Evolutionary conservation across 2,329 filamentous ascomycete genomes (phyloP).

Genomic region (Cladosporium sp.): DNA sequence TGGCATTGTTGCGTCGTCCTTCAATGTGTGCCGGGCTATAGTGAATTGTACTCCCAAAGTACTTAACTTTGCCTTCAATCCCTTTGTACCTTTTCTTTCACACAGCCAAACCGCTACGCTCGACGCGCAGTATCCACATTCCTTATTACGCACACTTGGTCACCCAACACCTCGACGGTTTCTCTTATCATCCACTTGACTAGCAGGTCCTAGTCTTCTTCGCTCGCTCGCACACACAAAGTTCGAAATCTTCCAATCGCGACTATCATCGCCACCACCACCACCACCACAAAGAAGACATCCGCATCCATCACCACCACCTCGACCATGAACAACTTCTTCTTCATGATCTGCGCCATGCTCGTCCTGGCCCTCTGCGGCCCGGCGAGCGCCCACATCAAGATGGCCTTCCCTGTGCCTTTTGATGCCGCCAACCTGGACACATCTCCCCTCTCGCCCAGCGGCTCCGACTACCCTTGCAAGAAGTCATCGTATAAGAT

Average conservation of each 20-base stretch:
- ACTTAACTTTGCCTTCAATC: not conserved
- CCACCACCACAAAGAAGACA: slow-evolving; percentile 7
- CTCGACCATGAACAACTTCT: slow-evolving; percentile 19
- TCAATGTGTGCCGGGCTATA: not conserved
- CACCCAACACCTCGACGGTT: slow-evolving; percentile 9
- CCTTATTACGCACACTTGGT: not conserved
- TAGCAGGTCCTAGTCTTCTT: slow-evolving; percentile 20
- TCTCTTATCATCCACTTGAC: not conserved
- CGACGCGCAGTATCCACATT: slow-evolving; percentile 13
- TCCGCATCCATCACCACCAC: slow-evolving; percentile 15
- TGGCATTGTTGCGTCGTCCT: slow-evolving; percentile 3
- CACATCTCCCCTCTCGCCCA: slow-evolving; percentile 64
- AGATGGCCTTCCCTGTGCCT: slow-evolving; percentile 68
- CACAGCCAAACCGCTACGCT: not conserved
- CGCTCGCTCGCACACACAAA: not conserved
- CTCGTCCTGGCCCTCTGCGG: slow-evolving; percentile 46
- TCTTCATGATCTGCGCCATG: slow-evolving; percentile 30
- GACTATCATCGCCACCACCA: not conserved
- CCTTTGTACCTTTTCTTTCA: not conserved
- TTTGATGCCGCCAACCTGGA: slow-evolving; percentile 56
- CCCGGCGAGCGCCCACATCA: slow-evolving; percentile 70
- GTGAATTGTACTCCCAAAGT: not conserved
- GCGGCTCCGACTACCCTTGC: slow-evolving; percentile 72
- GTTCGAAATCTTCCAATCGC: not conserved
- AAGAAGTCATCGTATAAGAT: slow-evolving; percentile 58